Base-by-base conservation (phyloP, 202 grass and related monocot genomes). In the Brachypodium distachyon region DNA sequence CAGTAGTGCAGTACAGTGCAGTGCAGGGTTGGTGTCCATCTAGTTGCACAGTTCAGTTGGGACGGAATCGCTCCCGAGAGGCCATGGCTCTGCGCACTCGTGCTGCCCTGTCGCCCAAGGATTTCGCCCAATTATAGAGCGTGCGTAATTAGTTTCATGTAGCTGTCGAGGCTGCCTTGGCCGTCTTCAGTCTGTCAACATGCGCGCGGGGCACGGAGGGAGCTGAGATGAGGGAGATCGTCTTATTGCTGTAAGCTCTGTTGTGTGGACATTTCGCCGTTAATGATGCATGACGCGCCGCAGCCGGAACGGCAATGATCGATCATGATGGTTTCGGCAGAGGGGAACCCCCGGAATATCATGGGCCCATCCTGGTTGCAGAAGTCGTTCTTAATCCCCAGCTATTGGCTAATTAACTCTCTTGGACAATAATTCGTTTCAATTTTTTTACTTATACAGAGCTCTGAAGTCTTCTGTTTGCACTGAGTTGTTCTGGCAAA, bases 271-370 rank as follows among this genome's bases (percentile, higher is more conserved):
- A 50, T 63, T 51, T 69, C 70, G 77, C 43, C 54, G 71, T 53
- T 63, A n/a, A n/a, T n/a, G n/a, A 77, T 81, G 71, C n/a, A 77
- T 56, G 77, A 3, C 61, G 54, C 63, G 64, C 13, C 76, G 18
- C 51, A 31, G 69, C 54, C 63, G 54, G 78, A 9, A 71, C 38
- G 63, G 72, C 64, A 71, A 58, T 76, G 73, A 49, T 76, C 17
- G 77, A 54, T 22, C 71, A 70, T 81, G 16, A 81, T 76, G 84
- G 72, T 21, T 32, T 44, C 19, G 23, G 61, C 32, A 16, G 34
- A 19, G 16, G 19, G 57, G 28, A 17, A 23, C 33, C 18, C 60
- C 58, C 0, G 7, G 60, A 40, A 67, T 18, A 65, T 18, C 50
- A 66, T 9, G 29, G 44, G 34, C 9, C 51, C 28, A 59, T 18